Conservation (phyloP, 306 rosid species). For the Begonia masoniana region DNA sequence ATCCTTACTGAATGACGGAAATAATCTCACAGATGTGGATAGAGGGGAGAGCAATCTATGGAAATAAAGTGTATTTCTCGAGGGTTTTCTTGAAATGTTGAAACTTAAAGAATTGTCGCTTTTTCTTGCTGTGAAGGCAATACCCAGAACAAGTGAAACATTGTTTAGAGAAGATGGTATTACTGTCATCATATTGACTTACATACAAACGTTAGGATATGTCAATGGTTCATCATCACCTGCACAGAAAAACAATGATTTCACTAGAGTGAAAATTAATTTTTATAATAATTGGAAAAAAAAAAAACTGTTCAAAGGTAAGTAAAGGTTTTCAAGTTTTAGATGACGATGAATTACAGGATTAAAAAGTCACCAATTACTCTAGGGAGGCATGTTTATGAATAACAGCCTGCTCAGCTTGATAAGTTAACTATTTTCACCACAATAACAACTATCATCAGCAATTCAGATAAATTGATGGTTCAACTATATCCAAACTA, state of each 20-base stretch:
- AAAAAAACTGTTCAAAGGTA: neutral
- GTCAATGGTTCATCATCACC: constrained; percentile 23
- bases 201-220: constrained; percentile 14
- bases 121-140: constrained; percentile 40
- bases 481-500: too few species aligned
- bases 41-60: constrained; percentile 44
- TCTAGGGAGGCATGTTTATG: too few species aligned
- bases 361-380: too few species aligned
- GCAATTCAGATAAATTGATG: too few species aligned
- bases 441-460: too few species aligned
- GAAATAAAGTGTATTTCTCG: constrained; percentile 27
- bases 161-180: constrained; percentile 54
- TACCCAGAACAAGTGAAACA: constrained; percentile 60
- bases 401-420: too few species aligned
- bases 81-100: constrained; percentile 39
- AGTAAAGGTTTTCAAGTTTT: too few species aligned
- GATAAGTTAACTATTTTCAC: too few species aligned
- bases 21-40: constrained; percentile 30
- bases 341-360: too few species aligned
- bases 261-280: neutral
- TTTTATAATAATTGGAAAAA: neutral
- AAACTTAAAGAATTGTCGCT: constrained; percentile 33
- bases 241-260: neutral
- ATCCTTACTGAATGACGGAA: constrained; percentile 32
- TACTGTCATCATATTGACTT: constrained; percentile 47